Base-by-base conservation (phyloP, 768 basidiomycete species). In the Pulveroboletus sp. region DNA sequence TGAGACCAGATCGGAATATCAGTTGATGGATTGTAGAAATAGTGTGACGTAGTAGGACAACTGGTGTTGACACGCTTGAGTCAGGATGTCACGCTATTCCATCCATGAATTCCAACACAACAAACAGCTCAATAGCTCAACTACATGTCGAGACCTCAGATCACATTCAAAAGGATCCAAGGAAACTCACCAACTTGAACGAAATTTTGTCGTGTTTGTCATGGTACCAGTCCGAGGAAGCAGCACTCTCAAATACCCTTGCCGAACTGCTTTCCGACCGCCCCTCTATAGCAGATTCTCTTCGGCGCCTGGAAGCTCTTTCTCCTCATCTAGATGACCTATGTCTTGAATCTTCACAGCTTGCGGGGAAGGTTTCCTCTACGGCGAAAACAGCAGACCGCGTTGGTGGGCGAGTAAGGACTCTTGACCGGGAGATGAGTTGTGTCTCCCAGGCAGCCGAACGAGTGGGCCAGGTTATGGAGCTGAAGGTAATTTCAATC, bases 401-500 rank as follows among this genome's bases (percentile, higher is more conserved):
- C 41, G 89, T 99, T 8, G 92, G 94, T n/a, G 88, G 91, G 27
- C 85, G 86, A 42, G 96, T 99, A 20, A 77, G 87, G 24, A 76
- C 81, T 6, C 76, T 99, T 37, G 96, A 99, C 64, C 86, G 92
- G 63, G 93, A 98, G 72, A 94, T 98, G 84, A 76, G 83, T 16
- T 77, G 92, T 47, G 89, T 99, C 16, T 78, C 85, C 17, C 89
- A 92, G 65, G 90, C 93, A 13, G 82, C 81, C n/a, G 96, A 98
- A 50, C 80, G 90, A 43, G 90, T 98, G 10, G 85, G 82, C 5
- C 90, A 93, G 63, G 91, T 97, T 34, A 87, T 96, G 74, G 96
- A 98, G 52, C 81, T 99, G 57, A 97, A 96, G 80, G 93, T 90
- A 53, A 53, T 44, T 39, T 9, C 17, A 4, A 17, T 47, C 62